Base-by-base conservation (phyloP, 352 stramenopile genomes). In the Peronospora tabacina region DNA sequence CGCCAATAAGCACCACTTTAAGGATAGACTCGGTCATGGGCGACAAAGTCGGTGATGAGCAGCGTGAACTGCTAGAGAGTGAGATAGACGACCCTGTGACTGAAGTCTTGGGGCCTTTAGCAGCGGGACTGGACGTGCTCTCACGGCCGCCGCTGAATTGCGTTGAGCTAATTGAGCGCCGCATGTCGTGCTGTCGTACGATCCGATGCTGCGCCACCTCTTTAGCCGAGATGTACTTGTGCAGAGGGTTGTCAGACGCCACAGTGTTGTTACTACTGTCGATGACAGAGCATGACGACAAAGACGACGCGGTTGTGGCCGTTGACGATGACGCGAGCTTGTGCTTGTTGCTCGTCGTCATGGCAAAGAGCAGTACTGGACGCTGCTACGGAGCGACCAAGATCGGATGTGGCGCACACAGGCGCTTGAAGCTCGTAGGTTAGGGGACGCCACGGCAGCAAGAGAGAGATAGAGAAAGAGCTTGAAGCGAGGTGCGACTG, bases 1-100 rank as follows among this genome's bases (percentile, higher is more conserved):
- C 79, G 36, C 84, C 84, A 36, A 94, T 94, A 29, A 93, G 75
- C 52, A 95, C 80, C 24, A 95, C 80, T 55, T 95, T 95, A 34
- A 94, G 67, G 43, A 86, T 86, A 42, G 72, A 81, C 45, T 87
- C 61, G 28, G 49, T 56, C 35, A 51, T 52, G 3, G 47, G 44
- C 9, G 52, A 62, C 13, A 47, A 58, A 24, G 63, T 40, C 9
- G 64, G 49, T 2, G 61, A 73, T 44, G 60, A 78, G 47, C 52
- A 70, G 19, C 72, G 72, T 17, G 77, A 68, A 42, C 77, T 88
- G 43, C 54, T 81, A 44, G 64, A 72, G 2, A 64, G 58, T 20
- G 67, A 76, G 20, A 47, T 44, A 30, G 63, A 72, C 16, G 65
- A 62, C 10, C 56, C 63, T 12, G 49, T 52, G 40, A 44, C 55